These are phyloP conservation scores for Lachancea sp. DNA, from an alignment of 805 yeast genomes.

Conservation along the genomic window DNA sequence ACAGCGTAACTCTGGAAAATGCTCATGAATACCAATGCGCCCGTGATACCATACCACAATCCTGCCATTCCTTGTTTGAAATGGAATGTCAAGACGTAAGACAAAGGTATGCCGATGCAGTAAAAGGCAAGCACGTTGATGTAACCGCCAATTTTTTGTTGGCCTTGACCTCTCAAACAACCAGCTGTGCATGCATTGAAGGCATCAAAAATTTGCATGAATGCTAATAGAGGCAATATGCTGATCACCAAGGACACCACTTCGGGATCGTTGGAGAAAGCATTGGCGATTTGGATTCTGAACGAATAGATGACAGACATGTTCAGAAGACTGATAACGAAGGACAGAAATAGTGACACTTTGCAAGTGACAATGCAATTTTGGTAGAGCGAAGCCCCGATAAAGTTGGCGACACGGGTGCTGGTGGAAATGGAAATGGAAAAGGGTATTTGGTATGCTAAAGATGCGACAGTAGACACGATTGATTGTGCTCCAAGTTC, in stretches of 20 bases:
- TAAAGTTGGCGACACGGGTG: slow-evolving; percentile 68
- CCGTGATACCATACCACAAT: slow-evolving; percentile 50
- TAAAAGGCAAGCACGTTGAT: slow-evolving; percentile 34
- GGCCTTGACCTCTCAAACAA: slow-evolving; percentile 72
- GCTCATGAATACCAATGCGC: slow-evolving; percentile 31
- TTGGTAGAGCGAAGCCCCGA: slow-evolving; percentile 52
- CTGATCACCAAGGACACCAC: slow-evolving; percentile 46
- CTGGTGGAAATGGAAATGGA: slow-evolving; percentile 71
- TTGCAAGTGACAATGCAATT: slow-evolving; percentile 42
- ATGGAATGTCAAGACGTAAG: slow-evolving; percentile 48
- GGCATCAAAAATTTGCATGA: slow-evolving; percentile 66
- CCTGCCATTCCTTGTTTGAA: slow-evolving; percentile 49
- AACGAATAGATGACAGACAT: slow-evolving; percentile 41
- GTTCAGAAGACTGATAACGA: slow-evolving; percentile 39
- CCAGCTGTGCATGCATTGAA: slow-evolving; percentile 70
- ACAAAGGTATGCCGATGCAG: slow-evolving; percentile 55
- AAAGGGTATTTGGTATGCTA: slow-evolving; percentile 69
- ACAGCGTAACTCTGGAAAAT: slow-evolving; percentile 31
- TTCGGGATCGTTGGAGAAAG: slow-evolving; percentile 55
- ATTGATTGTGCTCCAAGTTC: slow-evolving; percentile 71
- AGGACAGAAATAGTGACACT: slow-evolving; percentile 39
- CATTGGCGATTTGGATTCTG: slow-evolving; percentile 38
- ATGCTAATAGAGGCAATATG: slow-evolving; percentile 57
- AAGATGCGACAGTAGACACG: slow-evolving; percentile 58
- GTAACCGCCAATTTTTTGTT: slow-evolving; percentile 35